Evolutionary conservation across 2,329 filamentous ascomycete genomes (phyloP).

Genomic region (Colletotrichum sp.): DNA sequence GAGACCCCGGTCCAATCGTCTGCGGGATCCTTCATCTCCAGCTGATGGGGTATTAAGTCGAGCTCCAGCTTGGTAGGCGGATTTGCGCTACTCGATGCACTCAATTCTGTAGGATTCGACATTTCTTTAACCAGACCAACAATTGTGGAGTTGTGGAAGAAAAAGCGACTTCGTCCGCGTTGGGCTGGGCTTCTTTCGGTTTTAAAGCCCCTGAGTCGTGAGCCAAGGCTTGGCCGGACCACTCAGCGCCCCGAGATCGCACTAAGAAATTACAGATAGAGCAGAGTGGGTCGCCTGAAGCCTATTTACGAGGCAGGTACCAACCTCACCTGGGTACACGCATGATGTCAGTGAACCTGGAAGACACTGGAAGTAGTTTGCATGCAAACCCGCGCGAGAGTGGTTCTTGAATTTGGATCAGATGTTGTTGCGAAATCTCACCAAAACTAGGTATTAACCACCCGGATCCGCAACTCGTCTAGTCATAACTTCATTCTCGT

Average conservation of each 20-base stretch:
- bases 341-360: not conserved
- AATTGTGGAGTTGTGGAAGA: not conserved
- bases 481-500: not conserved
- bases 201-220: not conserved
- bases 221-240: not conserved
- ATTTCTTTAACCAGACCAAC: not conserved
- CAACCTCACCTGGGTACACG: not conserved
- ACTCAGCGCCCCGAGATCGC: not conserved
- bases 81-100: not conserved
- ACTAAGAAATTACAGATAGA: not conserved
- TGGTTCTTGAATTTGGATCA: not conserved
- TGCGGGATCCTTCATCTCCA: not conserved
- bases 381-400: not conserved
- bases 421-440: not conserved
- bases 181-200: not conserved
- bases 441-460: not conserved
- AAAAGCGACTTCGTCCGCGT: not conserved
- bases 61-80: not conserved
- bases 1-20: constrained; percentile 9
- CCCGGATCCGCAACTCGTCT: not conserved
- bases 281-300: not conserved
- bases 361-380: not conserved
- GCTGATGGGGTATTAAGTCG: not conserved
- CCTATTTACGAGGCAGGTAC: not conserved
- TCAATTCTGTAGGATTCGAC: not conserved